Evolutionary conservation across 1,284 basidiomycete genomes (phyloP).

Genomic region (Microbotryomycetes sp.): DNA sequence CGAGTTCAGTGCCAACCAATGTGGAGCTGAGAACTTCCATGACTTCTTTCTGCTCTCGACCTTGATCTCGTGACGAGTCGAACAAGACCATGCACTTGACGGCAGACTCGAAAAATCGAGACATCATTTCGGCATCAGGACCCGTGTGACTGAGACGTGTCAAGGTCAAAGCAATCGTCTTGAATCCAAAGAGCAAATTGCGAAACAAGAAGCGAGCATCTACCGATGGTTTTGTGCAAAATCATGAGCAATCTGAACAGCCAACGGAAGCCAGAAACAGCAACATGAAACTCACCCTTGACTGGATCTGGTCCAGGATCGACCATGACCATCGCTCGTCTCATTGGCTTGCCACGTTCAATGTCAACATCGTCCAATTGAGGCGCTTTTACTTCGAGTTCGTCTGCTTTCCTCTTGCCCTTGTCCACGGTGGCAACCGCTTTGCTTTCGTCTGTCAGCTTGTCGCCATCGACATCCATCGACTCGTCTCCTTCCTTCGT

Average conservation of each 20-base stretch:
- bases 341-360: slow-evolving; percentile 46
- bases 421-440: not conserved
- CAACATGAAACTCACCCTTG: slow-evolving; percentile 37
- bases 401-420: slow-evolving; percentile 18
- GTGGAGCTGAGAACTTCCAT: slow-evolving; percentile 78
- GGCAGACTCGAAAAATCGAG: slow-evolving; percentile 78
- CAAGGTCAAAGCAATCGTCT: slow-evolving; percentile 57
- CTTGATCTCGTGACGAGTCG: slow-evolving; percentile 59
- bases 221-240: slow-evolving; percentile 37
- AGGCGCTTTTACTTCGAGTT: slow-evolving; percentile 49
- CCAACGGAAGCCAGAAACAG: not conserved
- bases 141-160: slow-evolving; percentile 59
- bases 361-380: slow-evolving; percentile 38
- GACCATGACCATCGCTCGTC: slow-evolving; percentile 42
- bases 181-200: slow-evolving; percentile 83
- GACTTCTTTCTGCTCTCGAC: slow-evolving; percentile 75
- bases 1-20: slow-evolving; percentile 73
- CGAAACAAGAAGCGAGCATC: slow-evolving; percentile 83
- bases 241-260: not conserved
- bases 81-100: slow-evolving; percentile 80
- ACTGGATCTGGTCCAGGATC: slow-evolving; percentile 44
- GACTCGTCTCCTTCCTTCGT: slow-evolving; percentile 2
- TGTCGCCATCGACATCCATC: slow-evolving; percentile 6
- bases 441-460: slow-evolving; percentile 21
- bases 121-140: slow-evolving; percentile 80